A percentile compares a stretch with the other conserved stretches of the same genome.
These are phyloP conservation scores for Stachybotrys chlorohalonatus DNA, from an alignment of 2,329 filamentous ascomycete species.

Conservation along the genomic window DNA sequence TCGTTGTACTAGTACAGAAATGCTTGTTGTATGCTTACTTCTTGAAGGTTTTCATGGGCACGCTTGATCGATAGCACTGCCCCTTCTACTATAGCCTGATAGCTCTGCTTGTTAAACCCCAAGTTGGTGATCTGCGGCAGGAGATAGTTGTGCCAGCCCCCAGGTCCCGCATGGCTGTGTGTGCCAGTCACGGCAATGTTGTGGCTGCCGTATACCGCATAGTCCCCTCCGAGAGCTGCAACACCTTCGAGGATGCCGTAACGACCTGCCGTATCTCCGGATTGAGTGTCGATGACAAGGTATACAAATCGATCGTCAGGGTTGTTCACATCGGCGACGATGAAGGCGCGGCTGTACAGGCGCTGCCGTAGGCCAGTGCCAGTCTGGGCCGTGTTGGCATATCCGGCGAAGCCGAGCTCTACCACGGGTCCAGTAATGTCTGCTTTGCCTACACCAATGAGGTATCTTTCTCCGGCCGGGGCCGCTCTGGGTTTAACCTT, in stretches of 20 bases:
- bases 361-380: slow-evolving; percentile 81
- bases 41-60: slow-evolving; percentile 52
- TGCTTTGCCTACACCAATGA: slow-evolving; percentile 47
- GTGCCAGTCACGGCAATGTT: slow-evolving; percentile 89
- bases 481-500: not conserved
- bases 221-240: slow-evolving; percentile 58
- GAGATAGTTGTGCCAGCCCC: slow-evolving; percentile 90
- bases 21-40: slow-evolving; percentile 19
- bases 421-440: slow-evolving; percentile 68
- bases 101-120: slow-evolving; percentile 81
- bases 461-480: slow-evolving; percentile 26
- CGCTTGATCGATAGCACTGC: slow-evolving; percentile 71
- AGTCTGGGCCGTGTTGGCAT: slow-evolving; percentile 75
- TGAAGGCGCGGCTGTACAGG: slow-evolving; percentile 82
- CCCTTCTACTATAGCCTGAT: slow-evolving; percentile 81
- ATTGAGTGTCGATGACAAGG: slow-evolving; percentile 76
- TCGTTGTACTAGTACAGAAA: not conserved
- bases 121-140: slow-evolving; percentile 83
- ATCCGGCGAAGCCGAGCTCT: slow-evolving; percentile 86
- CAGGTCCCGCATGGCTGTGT: slow-evolving; percentile 85
- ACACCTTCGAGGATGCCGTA: slow-evolving; percentile 79
- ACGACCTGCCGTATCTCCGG: slow-evolving; percentile 80
- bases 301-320: slow-evolving; percentile 73
- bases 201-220: slow-evolving; percentile 63
- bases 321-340: slow-evolving; percentile 60